Evolutionary conservation across 2,329 filamentous ascomycete species (phyloP).

Genomic region (Sporothrix dimorphospora): DNA sequence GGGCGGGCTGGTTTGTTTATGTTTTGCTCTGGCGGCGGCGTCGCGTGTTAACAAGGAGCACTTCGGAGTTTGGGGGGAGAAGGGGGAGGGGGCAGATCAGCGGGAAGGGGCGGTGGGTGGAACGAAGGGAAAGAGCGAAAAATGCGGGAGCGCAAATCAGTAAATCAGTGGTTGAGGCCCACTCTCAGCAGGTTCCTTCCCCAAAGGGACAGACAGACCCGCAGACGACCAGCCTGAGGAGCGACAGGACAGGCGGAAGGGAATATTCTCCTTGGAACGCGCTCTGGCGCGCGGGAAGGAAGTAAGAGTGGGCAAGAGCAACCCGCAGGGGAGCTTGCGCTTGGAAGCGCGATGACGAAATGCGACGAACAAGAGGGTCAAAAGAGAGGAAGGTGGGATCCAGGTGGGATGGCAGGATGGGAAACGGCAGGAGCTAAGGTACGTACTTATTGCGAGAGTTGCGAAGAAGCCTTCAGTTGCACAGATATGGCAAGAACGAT

Average conservation of each 20-base stretch:
- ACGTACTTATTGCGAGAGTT: neutral
- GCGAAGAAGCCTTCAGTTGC: neutral
- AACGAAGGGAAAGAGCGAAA: conserved; percentile 12
- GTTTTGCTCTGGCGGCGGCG: conserved; percentile 28
- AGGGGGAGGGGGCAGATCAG: conserved; percentile 10
- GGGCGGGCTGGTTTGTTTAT: conserved; percentile 29
- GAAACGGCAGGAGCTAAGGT: neutral
- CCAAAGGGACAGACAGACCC: neutral
- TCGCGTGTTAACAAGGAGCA: conserved; percentile 28
- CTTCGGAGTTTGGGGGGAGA: conserved; percentile 15
- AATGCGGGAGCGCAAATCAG: conserved; percentile 26
- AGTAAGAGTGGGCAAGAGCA: conserved; percentile 9
- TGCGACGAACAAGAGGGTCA: conserved; percentile 16
- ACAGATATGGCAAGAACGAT: neutral
- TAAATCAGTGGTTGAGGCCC: conserved; percentile 4
- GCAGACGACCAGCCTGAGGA: neutral
- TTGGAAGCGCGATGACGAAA: conserved; percentile 2
- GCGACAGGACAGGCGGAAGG: neutral
- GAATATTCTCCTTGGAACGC: neutral
- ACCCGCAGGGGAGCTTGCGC: neutral
- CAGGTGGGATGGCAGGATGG: neutral
- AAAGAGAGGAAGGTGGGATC: neutral
- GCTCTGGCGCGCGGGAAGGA: conserved; percentile 16
- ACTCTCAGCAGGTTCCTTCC: conserved; percentile 7
- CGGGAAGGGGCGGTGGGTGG: neutral